Base-by-base conservation (phyloP, 2,329 filamentous ascomycete genomes). In the Hymenoscyphus albidus region DNA sequence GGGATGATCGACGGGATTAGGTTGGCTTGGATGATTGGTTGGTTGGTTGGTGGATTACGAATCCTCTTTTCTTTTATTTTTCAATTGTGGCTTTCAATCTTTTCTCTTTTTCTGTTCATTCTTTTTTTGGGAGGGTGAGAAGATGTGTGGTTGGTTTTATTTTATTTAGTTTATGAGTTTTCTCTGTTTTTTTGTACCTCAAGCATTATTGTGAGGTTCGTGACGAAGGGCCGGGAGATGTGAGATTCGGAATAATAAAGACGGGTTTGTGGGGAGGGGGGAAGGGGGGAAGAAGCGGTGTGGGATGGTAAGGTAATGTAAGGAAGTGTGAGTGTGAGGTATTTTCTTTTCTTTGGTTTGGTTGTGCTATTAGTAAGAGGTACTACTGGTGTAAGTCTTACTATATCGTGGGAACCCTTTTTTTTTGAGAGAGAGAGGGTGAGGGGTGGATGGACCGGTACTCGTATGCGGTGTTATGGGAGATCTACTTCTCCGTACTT, bases 161-260 rank as follows among this genome's bases (percentile, higher is more conserved):
- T 35, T 35, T 18, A 42, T 40, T 61, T 61, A 63, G 64, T 61
- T 61, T 62, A 58, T 51, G 44, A 35, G 35, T 4, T 35, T 35
- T 48, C n/a, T 18, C 44, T 48, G 22, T 48, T 18, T n/a, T 22
- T n/a, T 6, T 5, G 40, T 44, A 5, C n/a, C 40, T 44, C 22
- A 22, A 22, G 40, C 5, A n/a, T 18, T 4, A 18, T 48, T 48
- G 42, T 48, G 44, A 48, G 44, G n/a, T 27, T 27, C 27, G 27
- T 10, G 44, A 54, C 7, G 5, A 3, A 1, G 7, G 40, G 14
- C 3, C 1, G 14, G 14, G 40, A n/a, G 44, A 27, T 6, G 35
- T 35, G 9, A 5, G 32, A 10, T 35, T 35, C 9, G 9, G 6
- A 35, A 4, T 7, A 9, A 5, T 5, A 35, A 35, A 4, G 35